Conservation (phyloP, 2,329 filamentous ascomycete species). For the Microcyclospora pomicola region DNA sequence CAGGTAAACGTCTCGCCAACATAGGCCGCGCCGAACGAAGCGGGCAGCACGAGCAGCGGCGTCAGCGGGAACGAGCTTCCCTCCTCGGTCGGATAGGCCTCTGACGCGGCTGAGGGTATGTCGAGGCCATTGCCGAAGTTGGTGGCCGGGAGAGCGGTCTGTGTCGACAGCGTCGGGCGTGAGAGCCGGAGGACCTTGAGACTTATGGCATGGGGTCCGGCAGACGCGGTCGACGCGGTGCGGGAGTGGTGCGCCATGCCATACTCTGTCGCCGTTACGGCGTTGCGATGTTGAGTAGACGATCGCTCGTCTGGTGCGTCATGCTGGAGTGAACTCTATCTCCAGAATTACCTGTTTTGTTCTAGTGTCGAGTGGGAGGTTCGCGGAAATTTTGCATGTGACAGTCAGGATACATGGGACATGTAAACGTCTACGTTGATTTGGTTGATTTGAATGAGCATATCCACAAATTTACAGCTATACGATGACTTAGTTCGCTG, state of each 20-base stretch:
- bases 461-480: no score
- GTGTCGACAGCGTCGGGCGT: constrained; percentile 60
- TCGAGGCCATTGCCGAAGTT: constrained; percentile 32
- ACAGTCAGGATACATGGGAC: background rate
- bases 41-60: constrained; percentile 64
- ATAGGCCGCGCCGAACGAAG: constrained; percentile 85
- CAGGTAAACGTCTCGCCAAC: constrained; percentile 92
- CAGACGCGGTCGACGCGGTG: constrained; percentile 23
- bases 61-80: constrained; percentile 43
- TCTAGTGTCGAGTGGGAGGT: background rate
- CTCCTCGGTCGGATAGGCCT: constrained; percentile 49
- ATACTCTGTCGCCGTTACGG: background rate
- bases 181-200: constrained; percentile 77
- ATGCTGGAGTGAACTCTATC: no score
- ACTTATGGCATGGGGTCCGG: constrained; percentile 61
- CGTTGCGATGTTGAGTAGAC: no score
- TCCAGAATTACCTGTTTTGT: no score
- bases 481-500: no score
- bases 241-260: constrained; percentile 22
- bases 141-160: constrained; percentile 49
- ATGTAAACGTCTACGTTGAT: no score
- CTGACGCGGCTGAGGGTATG: constrained; percentile 48
- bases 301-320: no score
- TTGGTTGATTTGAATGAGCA: no score
- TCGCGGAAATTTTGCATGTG: constrained; percentile 1